phyloP scores from a whole-genome alignment of 345 rosid genomes.

The Aquilaria sinensis region DNA sequence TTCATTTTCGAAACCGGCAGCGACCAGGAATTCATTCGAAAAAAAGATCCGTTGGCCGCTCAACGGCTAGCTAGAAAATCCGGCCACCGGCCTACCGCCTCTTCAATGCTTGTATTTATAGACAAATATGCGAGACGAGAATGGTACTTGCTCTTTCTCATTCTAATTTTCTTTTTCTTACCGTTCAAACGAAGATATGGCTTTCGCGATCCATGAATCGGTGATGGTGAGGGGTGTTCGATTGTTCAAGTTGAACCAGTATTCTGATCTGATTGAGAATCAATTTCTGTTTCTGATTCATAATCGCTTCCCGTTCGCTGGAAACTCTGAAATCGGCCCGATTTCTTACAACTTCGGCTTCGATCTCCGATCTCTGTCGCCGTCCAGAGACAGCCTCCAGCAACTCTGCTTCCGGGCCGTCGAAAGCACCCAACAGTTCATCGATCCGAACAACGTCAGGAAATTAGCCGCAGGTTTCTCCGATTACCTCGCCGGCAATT shows the following conservation, averaged over 20 bases:
- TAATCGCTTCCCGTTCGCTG: neutral
- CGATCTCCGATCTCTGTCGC: neutral
- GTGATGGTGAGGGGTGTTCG: neutral
- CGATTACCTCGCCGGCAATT: neutral
- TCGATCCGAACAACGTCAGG: neutral
- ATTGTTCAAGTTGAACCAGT: neutral
- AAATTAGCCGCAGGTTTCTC: neutral
- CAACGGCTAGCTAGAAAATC: too few species aligned
- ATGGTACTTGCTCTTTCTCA: too few species aligned
- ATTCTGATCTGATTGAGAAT: neutral
- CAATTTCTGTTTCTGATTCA: neutral
- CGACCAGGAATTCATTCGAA: too few species aligned
- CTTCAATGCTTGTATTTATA: too few species aligned
- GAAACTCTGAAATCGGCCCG: neutral
- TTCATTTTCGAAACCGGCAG: too few species aligned
- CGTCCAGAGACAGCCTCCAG: neutral
- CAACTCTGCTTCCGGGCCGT: neutral
- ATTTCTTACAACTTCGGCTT: neutral
- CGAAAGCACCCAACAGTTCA: neutral
- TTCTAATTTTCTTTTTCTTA: too few species aligned
- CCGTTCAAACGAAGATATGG: too few species aligned
- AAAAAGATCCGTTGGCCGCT: too few species aligned
- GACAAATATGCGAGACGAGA: too few species aligned
- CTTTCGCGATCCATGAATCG: neutral
- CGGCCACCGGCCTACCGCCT: too few species aligned